Conservation (phyloP, 257 asterid species). For the Fraxinus americana region DNA sequence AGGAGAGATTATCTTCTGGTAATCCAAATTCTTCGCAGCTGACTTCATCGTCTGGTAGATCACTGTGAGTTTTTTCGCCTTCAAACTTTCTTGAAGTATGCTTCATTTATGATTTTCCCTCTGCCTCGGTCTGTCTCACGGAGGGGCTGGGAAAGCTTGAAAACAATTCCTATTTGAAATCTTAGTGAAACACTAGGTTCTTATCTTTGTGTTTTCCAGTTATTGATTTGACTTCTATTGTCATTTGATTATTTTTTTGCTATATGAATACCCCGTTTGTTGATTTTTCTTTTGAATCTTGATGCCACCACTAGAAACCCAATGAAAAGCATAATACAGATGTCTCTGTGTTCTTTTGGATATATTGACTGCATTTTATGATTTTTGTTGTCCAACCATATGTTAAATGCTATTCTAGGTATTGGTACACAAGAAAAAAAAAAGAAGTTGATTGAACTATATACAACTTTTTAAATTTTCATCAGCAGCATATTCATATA, state of each 20-base stretch:
- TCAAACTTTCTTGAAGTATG: constrained; percentile 17
- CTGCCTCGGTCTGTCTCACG: neutral
- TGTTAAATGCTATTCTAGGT: neutral
- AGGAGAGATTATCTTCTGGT: constrained; percentile 14
- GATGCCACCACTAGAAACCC: neutral
- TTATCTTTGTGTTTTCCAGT: neutral
- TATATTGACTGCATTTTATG: constrained; percentile 9
- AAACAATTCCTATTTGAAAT: neutral
- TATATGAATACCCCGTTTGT: neutral
- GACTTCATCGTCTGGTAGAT: constrained; percentile 42
- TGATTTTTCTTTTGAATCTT: neutral
- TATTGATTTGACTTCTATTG: neutral
- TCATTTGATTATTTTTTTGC: constrained; percentile 13
- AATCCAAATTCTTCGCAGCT: constrained; percentile 30
- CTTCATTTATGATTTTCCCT: neutral
- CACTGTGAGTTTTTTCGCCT: constrained; percentile 57
- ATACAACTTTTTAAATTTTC: neutral
- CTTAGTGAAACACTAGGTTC: neutral
- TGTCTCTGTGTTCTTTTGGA: neutral
- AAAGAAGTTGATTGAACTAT: neutral
- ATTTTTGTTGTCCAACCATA: neutral
- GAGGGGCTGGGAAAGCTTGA: neutral
- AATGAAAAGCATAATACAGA: neutral
- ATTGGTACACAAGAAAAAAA: neutral
- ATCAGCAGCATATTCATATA: neutral